Evolutionary conservation across 495 filamentous ascomycete genomes (phyloP), one percentile per base, ranked within the genome.

Genomic region (Recurvomyces mirabilis): DNA sequence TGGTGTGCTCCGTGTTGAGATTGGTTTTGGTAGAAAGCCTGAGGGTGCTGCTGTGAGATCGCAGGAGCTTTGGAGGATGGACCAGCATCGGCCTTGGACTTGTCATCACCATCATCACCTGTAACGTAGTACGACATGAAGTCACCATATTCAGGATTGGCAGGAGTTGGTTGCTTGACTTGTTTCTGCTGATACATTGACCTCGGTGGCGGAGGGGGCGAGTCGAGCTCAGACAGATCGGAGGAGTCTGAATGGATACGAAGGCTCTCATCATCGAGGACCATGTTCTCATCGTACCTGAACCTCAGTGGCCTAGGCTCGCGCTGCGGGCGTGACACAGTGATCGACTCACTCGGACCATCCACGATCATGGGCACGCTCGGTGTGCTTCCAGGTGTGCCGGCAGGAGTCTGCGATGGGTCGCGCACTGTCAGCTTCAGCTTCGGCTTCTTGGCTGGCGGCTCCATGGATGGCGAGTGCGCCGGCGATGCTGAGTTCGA

Each of bases 201-300:
- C n/a, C n/a, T n/a, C n/a, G n/a, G n/a, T 2, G 38, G 39, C n/a
- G 43, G 49, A 7, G 37, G 23, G 1, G 45, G 4, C 2, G 49
- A 22, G 3, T 39, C 31, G 19, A 35, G 15, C 4, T n/a, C 18
- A 4, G 35, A 38, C 11, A 46, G 35, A 3, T 52, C 49, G 5
- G 26, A 35, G n/a, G 35, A 26, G 11, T 17, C 23, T 24, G 43
- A 46, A 13, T 36, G 20, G n/a, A 34, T 43, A 4, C 26, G 13
- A 12, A 41, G 38, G n/a, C 20, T 37, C 33, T 47, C 36, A 19
- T 47, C 45, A 5, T 47, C 45, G 9, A 47, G 45, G 23, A 39
- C 26, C 48, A 51, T 51, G 23, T 45, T 46, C 23, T 53, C 51
- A 19, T 40, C 41, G 21, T 53, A 53, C 15, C 51, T 44, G 15